Evolutionary conservation across 345 rosid genomes (phyloP), one percentile per base, ranked within the genome.

Genomic region (Pistacia atlantica): DNA sequence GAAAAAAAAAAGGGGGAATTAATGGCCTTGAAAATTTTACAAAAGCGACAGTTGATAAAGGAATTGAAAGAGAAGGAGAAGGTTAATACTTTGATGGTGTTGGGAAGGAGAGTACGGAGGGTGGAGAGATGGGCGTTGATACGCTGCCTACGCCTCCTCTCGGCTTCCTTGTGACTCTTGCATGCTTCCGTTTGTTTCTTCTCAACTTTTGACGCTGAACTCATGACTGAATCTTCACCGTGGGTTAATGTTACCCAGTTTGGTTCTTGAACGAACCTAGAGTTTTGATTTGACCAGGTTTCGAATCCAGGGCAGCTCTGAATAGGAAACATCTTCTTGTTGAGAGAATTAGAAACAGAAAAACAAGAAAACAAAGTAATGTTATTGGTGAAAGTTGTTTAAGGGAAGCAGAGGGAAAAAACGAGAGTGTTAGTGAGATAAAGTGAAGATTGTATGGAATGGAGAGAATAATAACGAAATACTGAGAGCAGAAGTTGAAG

Each of bases 41-140:
- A 14, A 22, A 69, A 11, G 16, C 31, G 28, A 66, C 13, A 0
- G 66, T 5, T 5, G 48, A 35, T 67, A 5, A 54, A 54, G 46
- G 57, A 11, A 59, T 12, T 37, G 13, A 71, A 4, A 0, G 33
- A 33, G 69, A 14, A 61, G 16, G 5, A 54, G 57, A 54, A 54
- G 57, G n/a, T 18, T 62, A 42, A 42, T 48, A 86, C 86, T 82
- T 83, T 86, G 78, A 83, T 60, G 78, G 85, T 75, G 77, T 48
- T 80, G 77, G 90, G 92, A 57, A 89, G 90, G 77, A 89, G 87
- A 63, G 89, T 61, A 33, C 89, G 90, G 73, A 89, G 90, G 57
- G 90, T 89, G 78, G 89, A 78, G 75, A 89, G 90, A 65, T 87
- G 91, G 57, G 86, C 71, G 82, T 89, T 86, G 84, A 89, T 87